Evolutionary conservation across 2,329 filamentous ascomycete genomes (phyloP).

Genomic region (Fusarium phyllophilum): DNA sequence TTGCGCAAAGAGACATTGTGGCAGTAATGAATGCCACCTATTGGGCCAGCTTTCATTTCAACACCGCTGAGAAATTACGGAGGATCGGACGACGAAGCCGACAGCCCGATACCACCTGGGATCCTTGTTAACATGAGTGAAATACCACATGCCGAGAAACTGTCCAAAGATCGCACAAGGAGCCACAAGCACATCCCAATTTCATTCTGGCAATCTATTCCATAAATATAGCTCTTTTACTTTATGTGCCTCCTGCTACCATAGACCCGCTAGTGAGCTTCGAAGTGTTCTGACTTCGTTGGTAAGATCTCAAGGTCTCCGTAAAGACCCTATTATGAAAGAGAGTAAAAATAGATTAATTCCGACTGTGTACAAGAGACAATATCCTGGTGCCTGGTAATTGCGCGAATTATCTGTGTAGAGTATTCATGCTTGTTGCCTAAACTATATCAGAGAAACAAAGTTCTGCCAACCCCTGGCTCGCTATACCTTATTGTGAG

Average conservation of each 20-base stretch:
- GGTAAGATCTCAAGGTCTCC: neutral
- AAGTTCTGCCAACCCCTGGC: neutral
- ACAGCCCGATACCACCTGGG: neutral
- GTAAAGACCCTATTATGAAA: fast-evolving
- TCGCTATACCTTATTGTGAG: neutral
- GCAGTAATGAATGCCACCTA: fast-evolving
- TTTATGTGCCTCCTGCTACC: fast-evolving
- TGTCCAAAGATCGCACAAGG: fast-evolving
- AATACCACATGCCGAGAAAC: neutral
- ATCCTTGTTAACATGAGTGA: fast-evolving
- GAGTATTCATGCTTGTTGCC: no score
- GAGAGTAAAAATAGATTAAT: neutral
- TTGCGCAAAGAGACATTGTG: fast-evolving
- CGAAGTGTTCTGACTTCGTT: neutral
- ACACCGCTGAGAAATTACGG: no score
- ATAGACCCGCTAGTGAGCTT: neutral
- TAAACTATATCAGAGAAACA: neutral
- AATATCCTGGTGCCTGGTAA: fast-evolving
- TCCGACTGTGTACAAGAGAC: neutral
- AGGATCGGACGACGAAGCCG: neutral
- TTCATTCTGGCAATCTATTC: fast-evolving
- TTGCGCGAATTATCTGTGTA: fast-evolving
- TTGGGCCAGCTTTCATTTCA: no score
- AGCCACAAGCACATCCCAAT: neutral
- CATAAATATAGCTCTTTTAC: fast-evolving